These are phyloP conservation scores for Aspergillus sclerotiicarbonarius DNA, from an alignment of 495 filamentous ascomycete species.

Conservation along the genomic window DNA sequence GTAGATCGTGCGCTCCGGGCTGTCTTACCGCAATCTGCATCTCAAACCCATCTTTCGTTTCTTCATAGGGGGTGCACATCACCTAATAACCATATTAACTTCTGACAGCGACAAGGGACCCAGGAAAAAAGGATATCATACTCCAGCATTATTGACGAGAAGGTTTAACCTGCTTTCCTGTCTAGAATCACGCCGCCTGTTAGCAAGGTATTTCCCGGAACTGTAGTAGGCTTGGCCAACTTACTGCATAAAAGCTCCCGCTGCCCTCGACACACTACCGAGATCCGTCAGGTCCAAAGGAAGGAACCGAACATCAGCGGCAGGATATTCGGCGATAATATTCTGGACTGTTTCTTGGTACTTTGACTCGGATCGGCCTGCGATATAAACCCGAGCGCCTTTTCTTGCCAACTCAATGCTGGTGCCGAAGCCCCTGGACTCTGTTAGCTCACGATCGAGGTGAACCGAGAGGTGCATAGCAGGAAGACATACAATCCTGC, in stretches of 20 bases:
- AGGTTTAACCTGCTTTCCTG: not conserved
- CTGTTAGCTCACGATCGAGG: not conserved
- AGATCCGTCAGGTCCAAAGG: not conserved
- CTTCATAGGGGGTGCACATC: slow-evolving; percentile 6
- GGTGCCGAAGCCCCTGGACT: slow-evolving; percentile 2
- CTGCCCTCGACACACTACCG: not conserved
- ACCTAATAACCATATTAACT: not conserved
- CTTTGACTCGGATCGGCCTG: slow-evolving; percentile 3
- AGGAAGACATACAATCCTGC: not conserved
- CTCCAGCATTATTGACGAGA: slow-evolving; percentile 6
- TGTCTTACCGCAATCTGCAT: slow-evolving; percentile 6
- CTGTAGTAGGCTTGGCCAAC: not conserved
- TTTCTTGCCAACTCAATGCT: slow-evolving; percentile 1
- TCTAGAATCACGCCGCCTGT: not conserved
- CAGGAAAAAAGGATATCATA: not conserved
- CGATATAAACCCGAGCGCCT: slow-evolving; percentile 6
- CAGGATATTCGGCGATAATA: slow-evolving; percentile 1
- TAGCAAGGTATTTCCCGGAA: not conserved
- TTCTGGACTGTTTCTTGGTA: not conserved
- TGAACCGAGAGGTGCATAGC: not conserved
- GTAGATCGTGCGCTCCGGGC: not conserved
- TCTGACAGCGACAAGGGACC: not conserved
- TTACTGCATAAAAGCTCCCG: not conserved
- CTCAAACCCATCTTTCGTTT: slow-evolving; percentile 7
- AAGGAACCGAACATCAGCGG: slow-evolving; percentile 4